Percentiles rank a stretch among this genome's conserved stretches.
These are phyloP conservation scores for Talaromyces albobiverticillius DNA, from an alignment of 2,329 filamentous ascomycete genomes.

Conservation along the genomic window DNA sequence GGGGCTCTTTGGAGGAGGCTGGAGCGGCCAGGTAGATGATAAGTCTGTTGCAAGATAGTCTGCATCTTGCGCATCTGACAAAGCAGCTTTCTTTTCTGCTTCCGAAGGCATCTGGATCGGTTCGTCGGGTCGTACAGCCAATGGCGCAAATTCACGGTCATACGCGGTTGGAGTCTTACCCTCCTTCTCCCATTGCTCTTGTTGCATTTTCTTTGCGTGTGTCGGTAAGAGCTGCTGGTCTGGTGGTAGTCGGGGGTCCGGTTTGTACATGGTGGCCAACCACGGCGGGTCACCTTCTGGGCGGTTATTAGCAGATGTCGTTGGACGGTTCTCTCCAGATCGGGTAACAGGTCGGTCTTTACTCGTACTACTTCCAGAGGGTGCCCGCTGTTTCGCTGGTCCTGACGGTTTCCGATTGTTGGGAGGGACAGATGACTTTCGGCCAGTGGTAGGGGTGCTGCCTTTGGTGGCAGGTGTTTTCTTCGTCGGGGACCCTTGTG, in stretches of 20 bases:
- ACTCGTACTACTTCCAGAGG: conserved; percentile 36
- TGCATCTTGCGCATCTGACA: conserved; percentile 10
- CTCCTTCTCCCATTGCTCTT: conserved; percentile 93
- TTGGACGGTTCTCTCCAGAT: conserved; percentile 53
- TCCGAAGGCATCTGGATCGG: conserved; percentile 21
- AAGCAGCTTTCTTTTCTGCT: conserved; percentile 16
- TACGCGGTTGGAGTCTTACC: conserved; percentile 82
- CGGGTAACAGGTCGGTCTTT: conserved; percentile 60
- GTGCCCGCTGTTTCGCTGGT: conserved; percentile 30
- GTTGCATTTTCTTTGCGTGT: conserved; percentile 83
- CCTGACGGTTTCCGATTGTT: conserved; percentile 39
- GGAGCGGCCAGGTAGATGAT: conserved; percentile 24
- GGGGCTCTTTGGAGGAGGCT: conserved; percentile 29
- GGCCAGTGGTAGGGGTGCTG: conserved; percentile 22
- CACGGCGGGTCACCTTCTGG: conserved; percentile 95
- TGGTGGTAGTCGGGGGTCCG: conserved; percentile 86
- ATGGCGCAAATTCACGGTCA: conserved; percentile 79
- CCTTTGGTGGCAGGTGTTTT: conserved; percentile 28
- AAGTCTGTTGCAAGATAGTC: conserved; percentile 2
- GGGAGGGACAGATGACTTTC: conserved; percentile 39
- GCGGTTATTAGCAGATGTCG: conserved; percentile 59
- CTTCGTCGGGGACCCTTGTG: conserved; percentile 29
- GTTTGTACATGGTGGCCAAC: conserved; percentile 92
- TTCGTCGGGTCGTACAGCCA: conserved; percentile 53
- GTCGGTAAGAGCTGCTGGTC: conserved; percentile 96